phyloP scores from a whole-genome alignment of 2,329 filamentous ascomycete genomes.

The Dothistroma pini region DNA sequence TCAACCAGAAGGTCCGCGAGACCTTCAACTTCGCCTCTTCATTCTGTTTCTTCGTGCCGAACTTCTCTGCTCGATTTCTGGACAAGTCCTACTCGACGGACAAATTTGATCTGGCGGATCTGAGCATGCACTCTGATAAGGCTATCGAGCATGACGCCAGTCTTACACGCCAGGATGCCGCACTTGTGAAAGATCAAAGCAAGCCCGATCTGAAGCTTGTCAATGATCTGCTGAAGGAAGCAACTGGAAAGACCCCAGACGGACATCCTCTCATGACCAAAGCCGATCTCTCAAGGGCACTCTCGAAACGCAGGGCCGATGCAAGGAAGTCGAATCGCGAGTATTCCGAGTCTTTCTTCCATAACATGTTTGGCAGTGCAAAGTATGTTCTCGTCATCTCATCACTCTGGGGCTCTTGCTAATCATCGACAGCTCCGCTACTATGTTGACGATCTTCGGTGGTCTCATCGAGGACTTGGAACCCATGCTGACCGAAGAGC shows the following conservation, averaged over 20 bases:
- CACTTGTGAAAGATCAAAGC: conserved; percentile 37
- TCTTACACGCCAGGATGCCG: conserved; percentile 35
- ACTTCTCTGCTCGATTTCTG: conserved; percentile 28
- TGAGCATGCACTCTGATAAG: conserved; percentile 27
- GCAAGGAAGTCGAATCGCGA: conserved; percentile 36
- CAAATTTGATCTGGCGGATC: conserved; percentile 27
- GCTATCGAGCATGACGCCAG: conserved; percentile 31
- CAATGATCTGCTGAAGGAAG: conserved; percentile 34
- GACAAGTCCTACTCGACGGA: conserved; percentile 29
- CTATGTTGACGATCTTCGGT: conserved; percentile 43
- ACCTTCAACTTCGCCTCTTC: conserved; percentile 32
- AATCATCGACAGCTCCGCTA: conserved; percentile 36
- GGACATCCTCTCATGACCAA: conserved; percentile 36
- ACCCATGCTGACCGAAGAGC: conserved; percentile 41
- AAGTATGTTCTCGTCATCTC: conserved; percentile 17
- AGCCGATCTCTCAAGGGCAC: conserved; percentile 35
- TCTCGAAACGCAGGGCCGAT: conserved; percentile 36
- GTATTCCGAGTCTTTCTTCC: conserved; percentile 33
- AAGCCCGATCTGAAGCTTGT: conserved; percentile 39
- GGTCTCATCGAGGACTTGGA: conserved; percentile 38
- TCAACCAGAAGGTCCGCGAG: conserved; percentile 27
- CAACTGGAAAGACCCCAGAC: conserved; percentile 35
- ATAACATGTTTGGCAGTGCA: conserved; percentile 42
- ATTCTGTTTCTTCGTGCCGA: conserved; percentile 31
- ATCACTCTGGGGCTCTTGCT: conserved; percentile 1